Conservation (phyloP, 495 filamentous ascomycete genomes). For the Trichoderma parareesei region DNA sequence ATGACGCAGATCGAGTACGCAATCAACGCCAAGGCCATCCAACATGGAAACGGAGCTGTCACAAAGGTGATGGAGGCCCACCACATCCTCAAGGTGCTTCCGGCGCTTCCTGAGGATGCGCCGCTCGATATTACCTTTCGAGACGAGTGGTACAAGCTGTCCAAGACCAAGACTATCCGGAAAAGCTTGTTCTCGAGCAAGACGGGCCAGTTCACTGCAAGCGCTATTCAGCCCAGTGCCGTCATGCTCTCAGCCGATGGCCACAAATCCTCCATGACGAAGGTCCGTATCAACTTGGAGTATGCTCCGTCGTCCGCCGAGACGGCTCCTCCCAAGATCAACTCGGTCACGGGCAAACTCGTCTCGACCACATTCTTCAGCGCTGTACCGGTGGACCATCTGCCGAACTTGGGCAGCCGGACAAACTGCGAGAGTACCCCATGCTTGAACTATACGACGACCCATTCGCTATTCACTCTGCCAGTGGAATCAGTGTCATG, state of each 20-base stretch:
- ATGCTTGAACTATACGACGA: conserved; percentile 59
- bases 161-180: conserved; percentile 67
- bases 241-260: conserved; percentile 50
- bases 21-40: conserved; percentile 46
- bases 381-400: conserved; percentile 29
- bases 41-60: not conserved
- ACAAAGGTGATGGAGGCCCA: conserved; percentile 36
- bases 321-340: conserved; percentile 58
- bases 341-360: conserved; percentile 60
- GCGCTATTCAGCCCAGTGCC: conserved; percentile 65
- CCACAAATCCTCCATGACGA: conserved; percentile 40
- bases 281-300: conserved; percentile 58
- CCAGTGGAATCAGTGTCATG: conserved; percentile 59
- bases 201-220: conserved; percentile 61
- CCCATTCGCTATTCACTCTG: conserved; percentile 53
- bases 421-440: conserved; percentile 34
- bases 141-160: conserved; percentile 57
- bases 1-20: conserved; percentile 73
- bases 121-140: conserved; percentile 57
- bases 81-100: conserved; percentile 70
- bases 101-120: conserved; percentile 62
- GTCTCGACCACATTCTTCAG: conserved; percentile 68
- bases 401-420: conserved; percentile 51
- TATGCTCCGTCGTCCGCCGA: conserved; percentile 59
- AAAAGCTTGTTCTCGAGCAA: conserved; percentile 73